Evolutionary conservation across 2,329 filamentous ascomycete species (phyloP), one percentile per base, ranked within the genome.

Genomic region (Triangularia setosa): DNA sequence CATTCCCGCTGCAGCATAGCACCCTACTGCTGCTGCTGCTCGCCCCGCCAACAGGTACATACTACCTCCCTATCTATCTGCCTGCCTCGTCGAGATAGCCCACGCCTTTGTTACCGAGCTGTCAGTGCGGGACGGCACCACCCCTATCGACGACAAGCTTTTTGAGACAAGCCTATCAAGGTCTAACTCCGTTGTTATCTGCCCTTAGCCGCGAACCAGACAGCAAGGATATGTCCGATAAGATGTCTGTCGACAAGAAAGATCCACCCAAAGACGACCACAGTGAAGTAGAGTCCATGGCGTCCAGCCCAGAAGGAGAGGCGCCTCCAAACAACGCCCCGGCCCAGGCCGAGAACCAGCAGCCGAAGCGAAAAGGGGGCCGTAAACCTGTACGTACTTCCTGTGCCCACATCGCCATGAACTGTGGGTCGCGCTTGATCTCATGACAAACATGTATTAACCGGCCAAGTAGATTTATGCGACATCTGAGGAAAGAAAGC

Each of bases 401-500:
- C 5, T 40, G 40, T 48, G 40, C n/a, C 30, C 33, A 59, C 21
- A 58, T 30, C 44, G 24, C 59, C 25, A 60, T 59, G 44, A 52
- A 55, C 60, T 64, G 40, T 48, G 40, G 40, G 40, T 48, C 40
- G 21, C 40, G 12, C 21, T 21, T 48, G n/a, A 21, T 48, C 40
- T 48, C 40, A 48, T 53, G 35, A 33, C 33, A 18, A 52, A 44
- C 63, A 54, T 54, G n/a, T 64, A 57, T 67, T 69, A 68, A 71
- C 63, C 55, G 62, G 48, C 7, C 24, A 30, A 56, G 18, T 59
- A 97, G 94, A 97, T 97, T 69, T 99, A 99, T 84, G 95, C 95
- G 62, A 99, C 95, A 35, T 98, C 95, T 11, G 95, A 99, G 78
- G 95, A 99, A 79, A 89, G 95, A 74, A 98, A 99, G 81, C 95